Evolutionary conservation across 176 grass and related monocot species (phyloP), one percentile per base, ranked within the genome.

Genomic region (Triticum timopheevii): DNA sequence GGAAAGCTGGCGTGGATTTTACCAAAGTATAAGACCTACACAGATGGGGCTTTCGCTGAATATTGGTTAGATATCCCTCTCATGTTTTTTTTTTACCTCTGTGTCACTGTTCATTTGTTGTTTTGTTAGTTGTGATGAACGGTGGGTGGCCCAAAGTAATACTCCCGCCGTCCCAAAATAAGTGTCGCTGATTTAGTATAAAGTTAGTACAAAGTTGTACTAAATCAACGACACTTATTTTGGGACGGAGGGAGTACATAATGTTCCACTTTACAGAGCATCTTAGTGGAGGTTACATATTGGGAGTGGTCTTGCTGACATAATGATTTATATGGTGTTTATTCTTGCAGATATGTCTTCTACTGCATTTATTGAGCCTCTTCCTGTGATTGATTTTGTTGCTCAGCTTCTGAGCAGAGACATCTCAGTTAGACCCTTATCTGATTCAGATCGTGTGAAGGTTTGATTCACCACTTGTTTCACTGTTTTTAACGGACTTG

Each of bases 1-100:
- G 86, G 95, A 97, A 86, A 97, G 95, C 80, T 97, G 95, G 95
- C 90, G 95, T 20, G 95, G 95, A 49, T 97, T 97, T 87, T 97
- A 97, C 73, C 95, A 97, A 86, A 97, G 95, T 81, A 97, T 97
- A 88, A 91, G 95, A 52, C 95, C 95, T 5, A 97, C 95, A 5
- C 95, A 97, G 83, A 97, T 97, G 95, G 95, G 95, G n/a, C 90
- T 97, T 38, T 97, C 95, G 1, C 86, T 97, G 77, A 97, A 97
- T 89, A 97, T 97, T 31, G 95, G 95, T 97, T 31, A 90, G 88
- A 92, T 78, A 49, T 4, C 42, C 35, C 40, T 65, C 34, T 13
- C 78, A 61, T 45, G 61, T 73, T 65, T 6, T 73, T 6, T 73
- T 65, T 6, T 69, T 16, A 9, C 13, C n/a, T 70, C 12, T 28